Evolutionary conservation across 1,284 basidiomycete species (phyloP).

Genomic region (Cryptococcus sp.): DNA sequence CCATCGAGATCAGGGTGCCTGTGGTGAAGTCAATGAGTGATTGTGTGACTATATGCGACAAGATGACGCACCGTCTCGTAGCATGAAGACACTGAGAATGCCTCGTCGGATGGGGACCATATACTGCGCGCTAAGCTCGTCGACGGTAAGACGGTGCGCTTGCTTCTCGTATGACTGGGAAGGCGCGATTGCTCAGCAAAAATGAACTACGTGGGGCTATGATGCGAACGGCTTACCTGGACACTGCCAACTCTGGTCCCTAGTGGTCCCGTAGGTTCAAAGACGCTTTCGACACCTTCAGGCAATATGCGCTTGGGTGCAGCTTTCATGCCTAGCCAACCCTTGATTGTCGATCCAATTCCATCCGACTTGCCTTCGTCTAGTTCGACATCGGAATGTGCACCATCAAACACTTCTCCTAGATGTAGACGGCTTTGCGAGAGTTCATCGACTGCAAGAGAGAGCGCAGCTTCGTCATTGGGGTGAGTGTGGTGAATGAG

Average conservation of each 20-base stretch:
- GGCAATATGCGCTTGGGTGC: constrained; percentile 34
- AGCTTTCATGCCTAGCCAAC: constrained; percentile 1
- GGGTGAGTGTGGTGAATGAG: constrained; percentile 49
- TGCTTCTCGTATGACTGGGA: constrained; percentile 28
- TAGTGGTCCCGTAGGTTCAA: constrained; percentile 38
- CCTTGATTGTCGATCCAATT: not conserved
- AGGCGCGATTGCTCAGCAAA: no score
- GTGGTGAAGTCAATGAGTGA: not conserved
- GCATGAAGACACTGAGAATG: constrained; percentile 50
- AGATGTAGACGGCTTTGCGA: constrained; percentile 4
- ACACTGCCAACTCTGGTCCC: constrained; percentile 17
- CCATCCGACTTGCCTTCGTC: not conserved
- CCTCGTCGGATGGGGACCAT: constrained; percentile 51
- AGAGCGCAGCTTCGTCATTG: constrained; percentile 28
- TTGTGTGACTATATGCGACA: constrained; percentile 10
- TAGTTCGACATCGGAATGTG: not conserved
- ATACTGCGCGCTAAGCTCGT: constrained; percentile 50
- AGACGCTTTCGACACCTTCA: constrained; percentile 50
- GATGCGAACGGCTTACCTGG: constrained; percentile 21
- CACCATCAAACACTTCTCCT: constrained; percentile 5
- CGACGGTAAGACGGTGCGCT: constrained; percentile 47
- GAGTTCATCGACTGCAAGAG: constrained; percentile 26
- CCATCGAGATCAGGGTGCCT: constrained; percentile 50
- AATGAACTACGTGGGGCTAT: no score
- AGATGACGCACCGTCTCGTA: constrained; percentile 44